Conservation (phyloP, 192 early-diverging fungal species). For the Rhizophlyctis rosea region DNA sequence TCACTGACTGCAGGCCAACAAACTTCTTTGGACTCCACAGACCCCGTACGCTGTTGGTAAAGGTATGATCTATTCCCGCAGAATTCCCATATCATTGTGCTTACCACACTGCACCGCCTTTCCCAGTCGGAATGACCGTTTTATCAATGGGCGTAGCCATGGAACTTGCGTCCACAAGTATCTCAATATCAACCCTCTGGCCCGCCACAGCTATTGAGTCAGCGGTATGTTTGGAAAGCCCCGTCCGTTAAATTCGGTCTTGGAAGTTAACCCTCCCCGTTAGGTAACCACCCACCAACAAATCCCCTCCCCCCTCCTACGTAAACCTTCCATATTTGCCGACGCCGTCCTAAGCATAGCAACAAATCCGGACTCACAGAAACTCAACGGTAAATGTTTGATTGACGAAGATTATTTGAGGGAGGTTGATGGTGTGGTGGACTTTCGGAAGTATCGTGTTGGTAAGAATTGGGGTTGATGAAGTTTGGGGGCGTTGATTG, state of each 20-base stretch:
- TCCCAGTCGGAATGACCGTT: slow-evolving; percentile 32
- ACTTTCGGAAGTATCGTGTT: slow-evolving; percentile 9
- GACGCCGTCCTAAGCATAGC: slow-evolving; percentile 29
- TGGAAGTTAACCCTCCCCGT: background rate
- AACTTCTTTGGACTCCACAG: background rate
- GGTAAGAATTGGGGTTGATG: slow-evolving; percentile 2
- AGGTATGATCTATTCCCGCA: background rate
- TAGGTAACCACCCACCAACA: slow-evolving; percentile 23
- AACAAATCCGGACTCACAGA: slow-evolving; percentile 1
- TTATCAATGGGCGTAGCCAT: slow-evolving; percentile 31
- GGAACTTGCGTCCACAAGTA: slow-evolving; percentile 17
- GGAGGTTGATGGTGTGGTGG: slow-evolving; percentile 16
- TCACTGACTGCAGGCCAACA: no score
- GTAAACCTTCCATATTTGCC: slow-evolving; percentile 27
- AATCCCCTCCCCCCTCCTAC: slow-evolving; percentile 8
- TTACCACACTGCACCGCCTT: background rate
- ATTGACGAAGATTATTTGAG: slow-evolving; percentile 40
- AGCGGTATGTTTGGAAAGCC: no score
- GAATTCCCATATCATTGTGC: background rate
- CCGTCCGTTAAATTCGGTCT: no score
- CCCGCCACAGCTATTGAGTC: slow-evolving; percentile 38
- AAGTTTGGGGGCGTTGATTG: background rate
- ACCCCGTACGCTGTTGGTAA: slow-evolving; percentile 38
- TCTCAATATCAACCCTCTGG: slow-evolving; percentile 29
- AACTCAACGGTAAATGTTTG: slow-evolving; percentile 27